Evolutionary conservation across 2,329 filamentous ascomycete genomes (phyloP).

Genomic region (Venturia pyrina): DNA sequence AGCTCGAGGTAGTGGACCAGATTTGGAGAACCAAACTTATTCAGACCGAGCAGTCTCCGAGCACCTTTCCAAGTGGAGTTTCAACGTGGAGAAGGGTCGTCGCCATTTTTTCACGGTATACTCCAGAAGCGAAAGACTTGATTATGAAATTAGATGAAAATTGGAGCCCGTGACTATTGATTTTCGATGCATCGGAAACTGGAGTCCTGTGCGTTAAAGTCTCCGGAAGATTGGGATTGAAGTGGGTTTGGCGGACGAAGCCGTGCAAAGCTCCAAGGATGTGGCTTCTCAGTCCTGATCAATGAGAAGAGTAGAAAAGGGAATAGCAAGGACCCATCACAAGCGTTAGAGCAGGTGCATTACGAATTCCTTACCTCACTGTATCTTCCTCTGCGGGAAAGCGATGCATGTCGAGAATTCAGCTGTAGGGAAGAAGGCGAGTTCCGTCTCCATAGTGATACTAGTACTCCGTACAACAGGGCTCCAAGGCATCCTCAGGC

Average conservation of each 20-base stretch:
- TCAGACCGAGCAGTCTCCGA: neutral
- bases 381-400: neutral
- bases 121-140: neutral
- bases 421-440: neutral
- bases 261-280: neutral
- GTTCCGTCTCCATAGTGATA: neutral
- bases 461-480: no score
- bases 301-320: neutral
- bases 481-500: neutral
- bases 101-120: neutral
- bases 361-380: no score
- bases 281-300: neutral
- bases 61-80: neutral
- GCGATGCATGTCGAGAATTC: neutral
- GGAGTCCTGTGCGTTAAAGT: neutral
- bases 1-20: neutral
- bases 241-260: neutral
- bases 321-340: neutral
- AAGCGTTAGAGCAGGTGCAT: no score
- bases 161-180: neutral
- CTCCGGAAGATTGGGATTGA: neutral
- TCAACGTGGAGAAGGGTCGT: neutral
- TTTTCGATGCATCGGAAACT: slow-evolving; percentile 1
- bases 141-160: neutral
- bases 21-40: neutral